Evolutionary conservation across 1,284 basidiomycete genomes (phyloP).

Genomic region (Wallemia mellicola): DNA sequence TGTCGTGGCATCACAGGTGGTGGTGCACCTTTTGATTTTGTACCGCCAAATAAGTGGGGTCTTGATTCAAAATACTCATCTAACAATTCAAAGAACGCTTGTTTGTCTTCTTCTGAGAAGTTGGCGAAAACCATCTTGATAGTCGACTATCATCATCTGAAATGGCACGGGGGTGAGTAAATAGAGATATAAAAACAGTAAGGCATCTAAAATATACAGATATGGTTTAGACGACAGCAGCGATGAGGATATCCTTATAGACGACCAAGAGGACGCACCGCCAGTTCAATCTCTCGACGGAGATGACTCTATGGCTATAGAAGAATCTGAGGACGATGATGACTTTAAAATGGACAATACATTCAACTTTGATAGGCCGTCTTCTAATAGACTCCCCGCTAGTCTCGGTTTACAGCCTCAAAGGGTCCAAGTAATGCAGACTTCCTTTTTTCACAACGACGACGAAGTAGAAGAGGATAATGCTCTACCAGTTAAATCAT

Average conservation of each 20-base stretch:
- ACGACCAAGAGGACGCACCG: too few species aligned
- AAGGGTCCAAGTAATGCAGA: slow-evolving; percentile 73
- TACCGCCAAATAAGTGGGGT: not conserved
- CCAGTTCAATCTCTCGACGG: too few species aligned
- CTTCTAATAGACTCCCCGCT: slow-evolving; percentile 14
- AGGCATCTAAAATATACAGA: not conserved
- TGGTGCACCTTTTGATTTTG: not conserved
- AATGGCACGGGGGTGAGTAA: not conserved
- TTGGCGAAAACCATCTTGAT: not conserved
- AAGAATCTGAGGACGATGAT: too few species aligned
- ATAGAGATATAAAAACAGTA: not conserved
- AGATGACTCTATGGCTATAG: too few species aligned
- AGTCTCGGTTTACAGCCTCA: slow-evolving; percentile 42
- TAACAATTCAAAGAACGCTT: not conserved
- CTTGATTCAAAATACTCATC: not conserved
- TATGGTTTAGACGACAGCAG: too few species aligned
- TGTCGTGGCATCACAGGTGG: not conserved
- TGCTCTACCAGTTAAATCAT: not conserved
- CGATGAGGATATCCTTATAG: too few species aligned
- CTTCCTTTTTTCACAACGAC: slow-evolving; percentile 36
- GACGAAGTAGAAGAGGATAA: slow-evolving; percentile 8
- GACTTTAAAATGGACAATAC: not conserved
- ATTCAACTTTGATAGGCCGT: not conserved
- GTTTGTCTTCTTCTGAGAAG: not conserved
- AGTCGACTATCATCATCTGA: not conserved